Evolutionary conservation across 129 eudicot species (phyloP).

Genomic region (Glebionis coronaria): DNA sequence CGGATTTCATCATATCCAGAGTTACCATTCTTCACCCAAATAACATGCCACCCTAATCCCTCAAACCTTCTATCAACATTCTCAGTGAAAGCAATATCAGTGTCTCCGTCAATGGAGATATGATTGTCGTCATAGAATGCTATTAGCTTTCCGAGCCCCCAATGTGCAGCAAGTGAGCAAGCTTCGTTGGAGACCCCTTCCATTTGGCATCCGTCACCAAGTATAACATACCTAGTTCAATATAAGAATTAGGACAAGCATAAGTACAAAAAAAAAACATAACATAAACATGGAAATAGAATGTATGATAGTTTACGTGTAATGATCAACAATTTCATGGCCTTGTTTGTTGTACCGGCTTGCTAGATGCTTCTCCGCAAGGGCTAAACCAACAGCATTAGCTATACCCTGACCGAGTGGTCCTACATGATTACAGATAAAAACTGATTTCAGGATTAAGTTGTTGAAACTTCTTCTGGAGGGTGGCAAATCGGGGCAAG

Average conservation of each 20-base stretch:
- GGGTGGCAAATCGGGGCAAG: neutral
- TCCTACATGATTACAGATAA: conserved; percentile 26
- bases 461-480: neutral
- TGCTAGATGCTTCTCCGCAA: conserved; percentile 61
- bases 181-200: conserved; percentile 66
- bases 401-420: conserved; percentile 76
- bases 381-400: conserved; percentile 66
- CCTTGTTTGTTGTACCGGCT: conserved; percentile 59
- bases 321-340: conserved; percentile 53
- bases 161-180: conserved; percentile 62
- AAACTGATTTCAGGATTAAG: neutral
- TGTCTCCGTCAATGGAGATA: conserved; percentile 55
- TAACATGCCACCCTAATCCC: conserved; percentile 61
- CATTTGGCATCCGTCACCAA: conserved; percentile 75
- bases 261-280: neutral
- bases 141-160: conserved; percentile 61
- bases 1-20: conserved; percentile 56
- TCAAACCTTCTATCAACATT: conserved; percentile 47
- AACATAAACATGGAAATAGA: neutral
- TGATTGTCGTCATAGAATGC: conserved; percentile 63
- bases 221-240: conserved; percentile 39
- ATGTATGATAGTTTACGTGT: conserved; percentile 40
- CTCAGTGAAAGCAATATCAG: conserved; percentile 58
- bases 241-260: too few species aligned
- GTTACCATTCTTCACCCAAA: conserved; percentile 66